These are phyloP conservation scores for Pseudocercospora pini-densiflorae DNA, from an alignment of 2,329 filamentous ascomycete species.

Conservation along the genomic window DNA sequence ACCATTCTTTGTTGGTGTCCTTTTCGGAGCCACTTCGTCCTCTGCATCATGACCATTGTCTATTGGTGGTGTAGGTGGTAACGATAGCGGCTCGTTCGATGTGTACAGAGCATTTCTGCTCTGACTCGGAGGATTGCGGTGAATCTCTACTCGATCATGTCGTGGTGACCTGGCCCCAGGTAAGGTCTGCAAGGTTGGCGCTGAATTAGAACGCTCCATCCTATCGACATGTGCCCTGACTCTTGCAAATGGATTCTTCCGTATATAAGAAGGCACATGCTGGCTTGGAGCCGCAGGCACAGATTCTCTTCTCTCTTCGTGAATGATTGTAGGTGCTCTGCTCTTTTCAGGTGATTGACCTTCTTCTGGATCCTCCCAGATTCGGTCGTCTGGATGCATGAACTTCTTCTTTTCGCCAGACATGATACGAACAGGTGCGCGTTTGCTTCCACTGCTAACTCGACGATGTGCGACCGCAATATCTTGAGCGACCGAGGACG, in stretches of 20 bases:
- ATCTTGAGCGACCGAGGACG: conserved; percentile 41
- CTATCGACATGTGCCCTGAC: conserved; percentile 60
- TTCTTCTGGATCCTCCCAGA: conserved; percentile 84
- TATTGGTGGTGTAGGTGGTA: conserved; percentile 41
- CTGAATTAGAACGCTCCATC: conserved; percentile 51
- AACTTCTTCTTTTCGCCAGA: conserved; percentile 70
- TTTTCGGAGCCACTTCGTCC: conserved; percentile 51
- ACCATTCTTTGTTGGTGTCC: conserved; percentile 58
- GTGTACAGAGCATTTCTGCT: conserved; percentile 82
- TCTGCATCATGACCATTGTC: conserved; percentile 50
- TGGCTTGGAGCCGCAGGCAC: conserved; percentile 20
- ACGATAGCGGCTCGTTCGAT: conserved; percentile 60
- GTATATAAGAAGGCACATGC: conserved; percentile 50
- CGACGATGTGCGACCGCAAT: conserved; percentile 47
- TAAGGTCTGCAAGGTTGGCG: conserved; percentile 43
- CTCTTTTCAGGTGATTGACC: conserved; percentile 25
- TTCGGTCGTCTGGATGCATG: conserved; percentile 72
- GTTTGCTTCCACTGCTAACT: conserved; percentile 64
- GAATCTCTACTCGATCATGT: conserved; percentile 69
- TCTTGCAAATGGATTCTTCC: conserved; percentile 69
- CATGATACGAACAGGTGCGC: conserved; percentile 56
- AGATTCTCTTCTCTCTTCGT: conserved; percentile 10
- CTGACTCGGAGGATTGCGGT: conserved; percentile 81
- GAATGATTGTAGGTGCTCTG: conserved; percentile 13
- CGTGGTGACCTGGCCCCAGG: conserved; percentile 32